These are phyloP conservation scores for Strobilomyces dryophilus DNA, from an alignment of 768 basidiomycete genomes.

Conservation along the genomic window DNA sequence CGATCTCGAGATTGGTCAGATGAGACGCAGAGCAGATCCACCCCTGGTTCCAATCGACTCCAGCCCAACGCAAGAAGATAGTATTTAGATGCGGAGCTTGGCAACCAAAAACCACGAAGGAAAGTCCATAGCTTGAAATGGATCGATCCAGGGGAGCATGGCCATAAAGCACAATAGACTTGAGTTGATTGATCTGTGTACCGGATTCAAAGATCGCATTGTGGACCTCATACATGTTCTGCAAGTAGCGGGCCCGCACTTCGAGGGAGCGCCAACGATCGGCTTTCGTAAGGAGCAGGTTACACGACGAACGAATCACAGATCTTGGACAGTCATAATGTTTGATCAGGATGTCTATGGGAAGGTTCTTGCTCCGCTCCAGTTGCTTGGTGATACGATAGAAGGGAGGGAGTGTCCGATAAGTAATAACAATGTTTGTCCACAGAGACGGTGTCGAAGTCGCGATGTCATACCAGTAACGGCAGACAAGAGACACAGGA, in stretches of 20 bases:
- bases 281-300: neutral
- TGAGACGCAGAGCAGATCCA: neutral
- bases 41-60: neutral
- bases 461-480: too few species aligned
- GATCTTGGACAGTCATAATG: too few species aligned
- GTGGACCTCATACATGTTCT: neutral
- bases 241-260: rapidly evolving
- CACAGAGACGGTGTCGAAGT: too few species aligned
- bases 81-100: neutral
- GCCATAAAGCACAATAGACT: neutral
- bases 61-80: neutral
- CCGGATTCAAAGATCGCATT: neutral
- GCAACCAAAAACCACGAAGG: neutral
- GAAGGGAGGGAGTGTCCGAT: too few species aligned
- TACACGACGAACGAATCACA: neutral
- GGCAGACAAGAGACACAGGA: too few species aligned
- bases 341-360: neutral
- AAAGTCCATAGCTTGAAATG: too few species aligned
- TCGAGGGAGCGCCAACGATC: neutral
- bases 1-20: neutral
- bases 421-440: neutral
- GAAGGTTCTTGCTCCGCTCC: neutral
- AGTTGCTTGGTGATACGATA: neutral
- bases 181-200: neutral
- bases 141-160: too few species aligned